phyloP scores from a whole-genome alignment of 2,329 filamentous ascomycete species.

The Alternaria tenuissima region DNA sequence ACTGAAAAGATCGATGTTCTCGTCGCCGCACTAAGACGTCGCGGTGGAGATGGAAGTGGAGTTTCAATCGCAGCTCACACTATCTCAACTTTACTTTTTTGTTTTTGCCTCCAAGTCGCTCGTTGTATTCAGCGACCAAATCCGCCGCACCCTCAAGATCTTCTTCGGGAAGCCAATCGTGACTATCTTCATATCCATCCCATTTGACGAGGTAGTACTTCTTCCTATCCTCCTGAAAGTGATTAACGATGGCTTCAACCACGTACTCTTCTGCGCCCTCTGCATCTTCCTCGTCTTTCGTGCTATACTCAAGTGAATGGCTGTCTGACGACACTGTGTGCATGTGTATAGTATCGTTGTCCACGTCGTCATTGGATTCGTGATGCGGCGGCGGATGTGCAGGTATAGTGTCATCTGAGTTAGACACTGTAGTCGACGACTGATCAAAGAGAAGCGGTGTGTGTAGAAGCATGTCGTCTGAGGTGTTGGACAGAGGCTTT shows the following conservation, averaged over 20 bases:
- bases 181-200: constrained; percentile 41
- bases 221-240: constrained; percentile 28
- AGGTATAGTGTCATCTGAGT: constrained; percentile 10
- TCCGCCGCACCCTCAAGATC: constrained; percentile 39
- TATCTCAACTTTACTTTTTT: constrained; percentile 2
- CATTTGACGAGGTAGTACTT: constrained; percentile 48
- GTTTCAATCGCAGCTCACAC: background rate
- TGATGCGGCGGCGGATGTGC: constrained; percentile 1
- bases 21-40: background rate
- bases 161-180: constrained; percentile 43
- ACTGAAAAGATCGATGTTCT: background rate
- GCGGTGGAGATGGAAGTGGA: background rate
- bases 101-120: constrained; percentile 17
- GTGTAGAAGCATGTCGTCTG: background rate
- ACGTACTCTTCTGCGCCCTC: constrained; percentile 36
- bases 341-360: background rate
- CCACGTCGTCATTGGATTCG: too few species aligned
- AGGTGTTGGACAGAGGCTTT: constrained; percentile 16
- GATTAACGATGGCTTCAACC: constrained; percentile 40
- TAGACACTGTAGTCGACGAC: background rate
- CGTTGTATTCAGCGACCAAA: constrained; percentile 37
- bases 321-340: background rate
- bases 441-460: background rate
- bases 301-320: background rate
- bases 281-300: constrained; percentile 6